Evolutionary conservation across 2,329 filamentous ascomycete genomes (phyloP), one percentile per base, ranked within the genome.

Genomic region (Grosmannia serpens): DNA sequence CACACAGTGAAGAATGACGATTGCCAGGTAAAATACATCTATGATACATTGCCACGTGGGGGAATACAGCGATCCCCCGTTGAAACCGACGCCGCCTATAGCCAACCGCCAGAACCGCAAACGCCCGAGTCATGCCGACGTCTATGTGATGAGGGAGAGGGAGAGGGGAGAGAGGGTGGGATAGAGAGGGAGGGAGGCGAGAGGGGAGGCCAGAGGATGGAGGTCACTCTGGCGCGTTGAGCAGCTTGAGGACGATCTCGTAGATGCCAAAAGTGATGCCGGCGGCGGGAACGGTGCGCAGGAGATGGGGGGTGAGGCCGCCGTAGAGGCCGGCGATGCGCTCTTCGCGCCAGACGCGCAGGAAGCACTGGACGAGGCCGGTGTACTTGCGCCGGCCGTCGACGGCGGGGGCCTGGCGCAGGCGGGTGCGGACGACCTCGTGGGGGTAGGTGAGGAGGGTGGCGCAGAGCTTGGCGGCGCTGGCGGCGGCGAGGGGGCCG

Each of bases 191-290:
- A 26, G 26, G 13, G 22, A 6, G 15, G 46, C 24, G 24, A 5
- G 46, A 22, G 41, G 17, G 17, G n/a, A 35, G 33, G n/a, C n/a
- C 38, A 15, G 4, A 22, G 26, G 4, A 35, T 20, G 13, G 10
- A 3, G 24, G 7, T 54, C 17, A 22, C 4, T 53, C 61, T 1
- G 60, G 61, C 13, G 55, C 49, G 29, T 64, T 64, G 17, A 64
- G 60, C 11, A 64, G 50, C 56, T 64, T 64, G 33, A 64, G 56
- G 24, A 63, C 62, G 31, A 63, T 61, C 67, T 84, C 81, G 67
- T 84, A 96, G 77, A 94, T 94, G 72, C 90, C 91, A 71, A 96
- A 96, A 88, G 95, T 96, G 70, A 97, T 95, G 64, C 89, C 91
- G 9, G 92, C 91, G 65, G 88, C 94, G 1, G 92, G 92, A 7